These are phyloP conservation scores for Boletus coccyginus DNA, from an alignment of 768 basidiomycete genomes.

Conservation along the genomic window DNA sequence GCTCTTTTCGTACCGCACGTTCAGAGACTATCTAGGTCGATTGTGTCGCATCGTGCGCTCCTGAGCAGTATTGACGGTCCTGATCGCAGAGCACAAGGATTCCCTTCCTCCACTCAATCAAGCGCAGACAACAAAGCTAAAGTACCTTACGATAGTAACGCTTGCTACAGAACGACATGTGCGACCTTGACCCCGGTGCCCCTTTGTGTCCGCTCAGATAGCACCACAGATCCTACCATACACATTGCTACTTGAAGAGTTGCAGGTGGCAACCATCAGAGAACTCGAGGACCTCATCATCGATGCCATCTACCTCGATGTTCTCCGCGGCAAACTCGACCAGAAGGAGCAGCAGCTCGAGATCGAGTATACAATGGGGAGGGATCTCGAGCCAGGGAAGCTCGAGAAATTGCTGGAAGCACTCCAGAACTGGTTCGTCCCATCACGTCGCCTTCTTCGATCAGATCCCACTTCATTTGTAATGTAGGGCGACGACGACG, in stretches of 20 bases:
- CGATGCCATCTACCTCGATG: slow-evolving; percentile 90
- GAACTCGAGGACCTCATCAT: slow-evolving; percentile 97
- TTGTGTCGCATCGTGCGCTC: not conserved
- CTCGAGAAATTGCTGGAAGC: slow-evolving; percentile 58
- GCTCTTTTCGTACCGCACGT: slow-evolving; percentile 89
- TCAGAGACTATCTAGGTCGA: slow-evolving; percentile 76
- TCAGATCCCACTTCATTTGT: not conserved
- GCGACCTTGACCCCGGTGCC: slow-evolving; percentile 25
- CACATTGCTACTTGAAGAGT: slow-evolving; percentile 58
- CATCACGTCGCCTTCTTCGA: not conserved
- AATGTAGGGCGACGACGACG: slow-evolving; percentile 65
- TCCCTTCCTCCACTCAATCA: slow-evolving; percentile 63
- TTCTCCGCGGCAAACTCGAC: slow-evolving; percentile 89
- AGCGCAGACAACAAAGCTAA: slow-evolving; percentile 82
- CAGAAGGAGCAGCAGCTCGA: slow-evolving; percentile 89
- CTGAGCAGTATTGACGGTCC: slow-evolving; percentile 1
- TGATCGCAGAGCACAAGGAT: slow-evolving; percentile 57
- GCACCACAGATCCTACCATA: slow-evolving; percentile 75
- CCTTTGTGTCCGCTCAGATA: not conserved
- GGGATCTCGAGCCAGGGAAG: slow-evolving; percentile 82
- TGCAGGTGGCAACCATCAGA: slow-evolving; percentile 78
- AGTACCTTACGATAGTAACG: slow-evolving; percentile 88
- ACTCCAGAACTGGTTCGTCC: slow-evolving; percentile 62
- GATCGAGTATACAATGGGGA: slow-evolving; percentile 88
- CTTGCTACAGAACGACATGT: slow-evolving; percentile 78